Conservation (phyloP, 108 stramenopile species). For the Skeletonema marinoi region DNA sequence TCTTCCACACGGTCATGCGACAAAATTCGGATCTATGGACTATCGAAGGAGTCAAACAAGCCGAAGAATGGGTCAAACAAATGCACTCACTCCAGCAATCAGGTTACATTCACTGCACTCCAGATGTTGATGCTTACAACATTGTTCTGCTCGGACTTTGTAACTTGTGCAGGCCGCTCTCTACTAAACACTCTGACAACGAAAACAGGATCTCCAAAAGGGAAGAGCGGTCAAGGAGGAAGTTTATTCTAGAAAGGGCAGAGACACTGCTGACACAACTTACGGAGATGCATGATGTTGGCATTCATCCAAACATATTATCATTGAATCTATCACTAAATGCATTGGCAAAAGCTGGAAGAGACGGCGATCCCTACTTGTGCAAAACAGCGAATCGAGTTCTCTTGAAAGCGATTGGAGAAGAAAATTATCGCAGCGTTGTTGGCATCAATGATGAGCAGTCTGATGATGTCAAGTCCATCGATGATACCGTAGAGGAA, state of each 20-base stretch:
- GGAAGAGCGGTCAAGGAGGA: constrained; percentile 6
- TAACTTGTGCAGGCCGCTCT: constrained; percentile 22
- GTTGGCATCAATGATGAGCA: neutral
- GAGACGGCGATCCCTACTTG: constrained; percentile 3
- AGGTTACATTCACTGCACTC: constrained; percentile 18
- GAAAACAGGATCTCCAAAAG: neutral
- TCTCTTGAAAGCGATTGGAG: constrained; percentile 28
- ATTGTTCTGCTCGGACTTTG: constrained; percentile 32
- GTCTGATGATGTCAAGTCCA: neutral
- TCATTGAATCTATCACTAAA: constrained; percentile 41
- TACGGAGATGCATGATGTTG: neutral
- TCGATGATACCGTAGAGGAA: neutral
- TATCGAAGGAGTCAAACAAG: constrained; percentile 10
- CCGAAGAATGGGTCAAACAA: constrained; percentile 34
- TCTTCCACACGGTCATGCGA: constrained; percentile 46
- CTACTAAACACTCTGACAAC: neutral
- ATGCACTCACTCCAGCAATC: constrained; percentile 25
- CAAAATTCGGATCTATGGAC: constrained; percentile 28
- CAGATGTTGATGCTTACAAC: constrained; percentile 39
- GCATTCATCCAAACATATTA: constrained; percentile 24
- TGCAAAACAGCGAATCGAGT: constrained; percentile 20
- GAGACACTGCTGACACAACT: constrained; percentile 29
- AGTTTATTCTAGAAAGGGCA: constrained; percentile 19
- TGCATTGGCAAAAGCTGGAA: constrained; percentile 28
- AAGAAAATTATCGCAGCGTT: constrained; percentile 24